phyloP scores from a whole-genome alignment of 1,284 basidiomycete genomes.

The Cryptococcus sp. region DNA sequence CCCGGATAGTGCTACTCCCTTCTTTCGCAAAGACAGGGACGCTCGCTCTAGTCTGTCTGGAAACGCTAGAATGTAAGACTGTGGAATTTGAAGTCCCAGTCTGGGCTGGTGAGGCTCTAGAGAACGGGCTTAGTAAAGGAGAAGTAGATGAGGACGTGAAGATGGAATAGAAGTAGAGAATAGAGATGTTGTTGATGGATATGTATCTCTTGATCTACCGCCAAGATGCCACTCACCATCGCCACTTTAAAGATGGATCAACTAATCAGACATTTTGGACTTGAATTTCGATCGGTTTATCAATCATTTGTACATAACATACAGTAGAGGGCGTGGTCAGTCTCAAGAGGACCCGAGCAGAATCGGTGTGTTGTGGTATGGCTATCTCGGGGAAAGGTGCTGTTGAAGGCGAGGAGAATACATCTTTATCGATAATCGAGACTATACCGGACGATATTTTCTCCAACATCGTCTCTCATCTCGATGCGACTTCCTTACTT shows the following conservation, averaged over 20 bases:
- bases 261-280: no score
- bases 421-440: conserved; percentile 12
- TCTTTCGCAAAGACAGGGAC: conserved; percentile 65
- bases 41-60: conserved; percentile 61
- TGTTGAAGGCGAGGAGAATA: no score
- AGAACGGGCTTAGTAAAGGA: conserved; percentile 3
- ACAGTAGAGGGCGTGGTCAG: no score
- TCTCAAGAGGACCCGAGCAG: no score
- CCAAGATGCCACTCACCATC: no score
- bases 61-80: conserved; percentile 54
- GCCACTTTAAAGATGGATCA: no score
- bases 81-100: conserved; percentile 45
- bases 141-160: conserved; percentile 9
- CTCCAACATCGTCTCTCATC: conserved; percentile 19
- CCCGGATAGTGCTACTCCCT: conserved; percentile 77
- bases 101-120: conserved; percentile 38
- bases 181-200: background rate
- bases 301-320: no score
- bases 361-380: no score
- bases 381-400: no score
- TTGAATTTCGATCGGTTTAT: no score
- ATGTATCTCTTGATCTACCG: no score
- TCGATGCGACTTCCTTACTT: conserved; percentile 23
- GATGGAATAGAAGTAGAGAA: conserved; percentile 5
- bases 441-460: conserved; percentile 39